phyloP scores from a whole-genome alignment of 192 early-diverging fungal genomes.

The Rhizophlyctis rosea region DNA sequence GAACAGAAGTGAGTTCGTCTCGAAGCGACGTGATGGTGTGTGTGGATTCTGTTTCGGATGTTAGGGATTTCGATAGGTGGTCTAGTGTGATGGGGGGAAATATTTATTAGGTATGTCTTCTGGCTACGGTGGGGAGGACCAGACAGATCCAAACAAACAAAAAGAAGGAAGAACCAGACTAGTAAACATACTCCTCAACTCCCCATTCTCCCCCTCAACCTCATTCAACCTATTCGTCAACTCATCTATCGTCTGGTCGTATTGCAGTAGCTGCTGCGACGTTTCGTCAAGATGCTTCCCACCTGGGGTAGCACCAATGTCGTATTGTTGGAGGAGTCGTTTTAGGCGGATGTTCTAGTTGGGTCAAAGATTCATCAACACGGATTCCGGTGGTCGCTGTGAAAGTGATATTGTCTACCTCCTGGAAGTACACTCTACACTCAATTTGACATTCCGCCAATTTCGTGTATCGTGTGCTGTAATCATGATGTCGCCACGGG shows the following conservation, averaged over 20 bases:
- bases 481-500: not conserved
- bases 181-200: not conserved
- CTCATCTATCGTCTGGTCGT: not conserved
- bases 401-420: not conserved
- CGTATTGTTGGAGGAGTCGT: not conserved
- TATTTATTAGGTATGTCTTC: not conserved
- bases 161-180: not conserved
- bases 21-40: not conserved
- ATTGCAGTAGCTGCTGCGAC: not conserved
- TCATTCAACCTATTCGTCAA: not conserved
- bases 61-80: not conserved
- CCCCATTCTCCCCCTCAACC: not conserved
- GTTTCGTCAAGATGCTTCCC: not conserved
- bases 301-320: not conserved
- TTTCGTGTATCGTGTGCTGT: not conserved
- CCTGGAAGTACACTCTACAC: not conserved
- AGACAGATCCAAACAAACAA: not conserved
- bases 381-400: not conserved
- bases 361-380: not conserved
- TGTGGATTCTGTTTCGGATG: not conserved
- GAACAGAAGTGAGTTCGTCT: not conserved
- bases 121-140: not conserved
- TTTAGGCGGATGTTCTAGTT: not conserved
- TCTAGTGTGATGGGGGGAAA: no score
- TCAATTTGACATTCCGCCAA: not conserved